Evolutionary conservation across 768 basidiomycete species (phyloP).

Genomic region (Tulasnella sp.): DNA sequence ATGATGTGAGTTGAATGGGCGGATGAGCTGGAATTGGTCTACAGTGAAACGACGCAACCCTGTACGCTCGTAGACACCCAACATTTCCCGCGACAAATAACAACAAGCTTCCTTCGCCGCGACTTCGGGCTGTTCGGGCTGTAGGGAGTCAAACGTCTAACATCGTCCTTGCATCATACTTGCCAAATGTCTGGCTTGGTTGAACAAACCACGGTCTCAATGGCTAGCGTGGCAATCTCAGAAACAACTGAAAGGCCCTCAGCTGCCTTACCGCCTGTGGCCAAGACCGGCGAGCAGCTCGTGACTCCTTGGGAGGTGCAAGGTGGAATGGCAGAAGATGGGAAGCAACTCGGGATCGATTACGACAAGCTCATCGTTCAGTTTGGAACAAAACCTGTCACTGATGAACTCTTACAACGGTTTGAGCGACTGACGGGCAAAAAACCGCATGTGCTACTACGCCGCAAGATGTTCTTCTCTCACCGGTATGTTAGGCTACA

Average conservation of each 20-base stretch:
- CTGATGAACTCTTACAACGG: conserved; percentile 61
- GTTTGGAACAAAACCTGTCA: conserved; percentile 81
- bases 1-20: background rate
- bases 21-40: conserved; percentile 7
- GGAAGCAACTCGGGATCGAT: conserved; percentile 86
- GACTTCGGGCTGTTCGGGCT: background rate
- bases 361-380: conserved; percentile 91
- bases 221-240: conserved; percentile 10
- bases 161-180: background rate
- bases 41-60: background rate
- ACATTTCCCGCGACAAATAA: too few species aligned
- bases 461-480: conserved; percentile 94
- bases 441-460: conserved; percentile 73
- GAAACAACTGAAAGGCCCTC: conserved; percentile 4
- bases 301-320: conserved; percentile 98
- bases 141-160: background rate
- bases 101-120: too few species aligned
- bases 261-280: background rate
- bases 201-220: conserved; percentile 11
- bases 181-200: conserved; percentile 5
- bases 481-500: conserved; percentile 53
- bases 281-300: conserved; percentile 41
- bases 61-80: too few species aligned
- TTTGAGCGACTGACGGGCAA: conserved; percentile 87
- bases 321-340: conserved; percentile 75